These are phyloP conservation scores for Mycogone perniciosa DNA, from an alignment of 2,329 filamentous ascomycete species.

Conservation along the genomic window DNA sequence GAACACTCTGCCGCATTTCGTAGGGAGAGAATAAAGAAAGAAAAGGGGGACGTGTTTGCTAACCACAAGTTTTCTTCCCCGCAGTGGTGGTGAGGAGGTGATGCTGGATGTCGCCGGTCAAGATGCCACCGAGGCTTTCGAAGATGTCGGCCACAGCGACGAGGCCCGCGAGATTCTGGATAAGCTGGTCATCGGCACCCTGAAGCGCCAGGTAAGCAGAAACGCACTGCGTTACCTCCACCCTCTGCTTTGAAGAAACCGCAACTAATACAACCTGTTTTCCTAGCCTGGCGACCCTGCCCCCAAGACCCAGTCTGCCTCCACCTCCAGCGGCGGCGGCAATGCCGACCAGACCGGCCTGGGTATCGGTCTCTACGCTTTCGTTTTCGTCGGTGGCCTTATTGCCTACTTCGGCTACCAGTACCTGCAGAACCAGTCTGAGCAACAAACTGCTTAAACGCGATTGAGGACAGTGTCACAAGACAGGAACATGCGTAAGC, in stretches of 20 bases:
- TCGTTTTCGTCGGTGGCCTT: conserved; percentile 71
- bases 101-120: conserved; percentile 92
- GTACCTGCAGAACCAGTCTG: conserved; percentile 62
- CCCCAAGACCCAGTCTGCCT: conserved; percentile 53
- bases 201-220: conserved; percentile 71
- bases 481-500: background rate
- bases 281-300: conserved; percentile 68
- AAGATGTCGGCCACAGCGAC: conserved; percentile 98
- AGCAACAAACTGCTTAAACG: conserved; percentile 22
- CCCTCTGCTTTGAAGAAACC: conserved; percentile 1
- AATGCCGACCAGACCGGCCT: conserved; percentile 48
- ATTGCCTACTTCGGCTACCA: conserved; percentile 78
- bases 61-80: background rate
- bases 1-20: background rate
- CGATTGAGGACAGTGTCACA: background rate
- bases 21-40: background rate
- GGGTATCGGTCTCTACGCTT: conserved; percentile 73
- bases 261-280: background rate
- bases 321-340: conserved; percentile 44
- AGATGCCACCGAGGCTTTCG: conserved; percentile 95
- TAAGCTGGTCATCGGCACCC: conserved; percentile 62
- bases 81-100: conserved; percentile 95
- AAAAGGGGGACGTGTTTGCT: too few species aligned
- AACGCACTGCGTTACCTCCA: background rate
- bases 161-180: conserved; percentile 93